Base-by-base conservation (phyloP, 352 stramenopile species). In the Phytophthora podocarpi region DNA sequence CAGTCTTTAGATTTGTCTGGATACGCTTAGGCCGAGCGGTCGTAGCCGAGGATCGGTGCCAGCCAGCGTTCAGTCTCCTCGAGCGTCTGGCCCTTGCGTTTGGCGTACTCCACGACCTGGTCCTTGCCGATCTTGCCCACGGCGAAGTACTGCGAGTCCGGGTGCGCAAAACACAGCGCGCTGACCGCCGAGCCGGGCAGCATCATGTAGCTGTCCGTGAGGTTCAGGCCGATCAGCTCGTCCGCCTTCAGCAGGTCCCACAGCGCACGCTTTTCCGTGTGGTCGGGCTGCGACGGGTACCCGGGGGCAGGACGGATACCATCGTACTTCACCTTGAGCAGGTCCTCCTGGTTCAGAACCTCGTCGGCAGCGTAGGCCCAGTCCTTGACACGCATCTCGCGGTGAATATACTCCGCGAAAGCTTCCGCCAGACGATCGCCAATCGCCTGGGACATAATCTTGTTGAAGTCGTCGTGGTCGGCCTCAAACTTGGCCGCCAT, bases 281-380 rank as follows among this genome's bases (percentile, higher is more conserved):
- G 97, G 72, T 99, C 97, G 11, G 97, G 97, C 73, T 99, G 96
- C 26, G 92, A 98, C 39, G 97, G 97, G 66, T 99, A 99, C 15
- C 97, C 97, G n/a, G 96, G 96, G 21, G 97, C 97, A 40, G 97
- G 97, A 59, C 97, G 89, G 63, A 99, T 99, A 56, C 97, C 97
- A 57, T 98, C 90, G 81, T 99, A 99, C 76, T 99, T 98, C 46
- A 98, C 93, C 80, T 99, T 99, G 21, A 99, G 80, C 28, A 99
- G 64, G 62, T 99, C 97, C 42, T 96, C 84, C 60, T 96, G 74
- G 52, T 83, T 75, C 40, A 99, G 70, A 23, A 85, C 78, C 65
- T 99, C 97, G 32, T 96, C 80, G 9, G 83, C 70, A 18, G 96
- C 96, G 74, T 99, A 99, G 34, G 96, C 97, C 97, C 97, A 99